A percentile compares a stretch with the other conserved stretches of the same genome.
These are phyloP conservation scores for Microcyclospora tardicrescens DNA, from an alignment of 2,329 filamentous ascomycete species.

Conservation along the genomic window DNA sequence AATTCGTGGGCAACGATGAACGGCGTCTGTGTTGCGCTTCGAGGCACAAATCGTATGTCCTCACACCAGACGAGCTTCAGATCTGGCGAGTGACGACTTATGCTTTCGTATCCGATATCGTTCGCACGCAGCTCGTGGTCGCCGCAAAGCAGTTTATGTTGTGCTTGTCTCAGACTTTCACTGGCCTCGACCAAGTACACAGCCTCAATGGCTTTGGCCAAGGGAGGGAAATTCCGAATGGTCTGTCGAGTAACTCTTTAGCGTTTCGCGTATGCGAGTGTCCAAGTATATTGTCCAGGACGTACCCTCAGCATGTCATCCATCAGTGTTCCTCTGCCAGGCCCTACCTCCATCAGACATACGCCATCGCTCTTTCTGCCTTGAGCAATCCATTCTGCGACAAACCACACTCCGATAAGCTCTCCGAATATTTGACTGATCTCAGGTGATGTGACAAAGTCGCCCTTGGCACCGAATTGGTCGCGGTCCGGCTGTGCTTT, in stretches of 20 bases:
- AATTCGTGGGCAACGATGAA: conserved; percentile 97
- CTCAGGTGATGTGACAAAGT: conserved; percentile 94
- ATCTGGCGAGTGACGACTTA: conserved; percentile 58
- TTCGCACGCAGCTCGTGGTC: conserved; percentile 55
- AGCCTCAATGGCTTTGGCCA: conserved; percentile 65
- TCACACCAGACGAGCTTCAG: conserved; percentile 79
- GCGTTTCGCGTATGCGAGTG: conserved; percentile 3
- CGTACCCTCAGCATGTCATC: conserved; percentile 82
- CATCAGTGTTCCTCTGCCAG: conserved; percentile 91
- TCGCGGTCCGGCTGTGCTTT: conserved; percentile 54
- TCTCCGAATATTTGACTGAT: conserved; percentile 97
- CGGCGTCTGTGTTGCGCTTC: conserved; percentile 54
- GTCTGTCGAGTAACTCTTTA: conserved; percentile 42
- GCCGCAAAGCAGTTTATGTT: conserved; percentile 72
- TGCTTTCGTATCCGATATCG: conserved; percentile 59
- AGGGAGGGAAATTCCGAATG: conserved; percentile 66
- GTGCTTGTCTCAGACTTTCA: conserved; percentile 58
- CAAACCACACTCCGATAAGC: conserved; percentile 84
- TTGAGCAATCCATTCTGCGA: conserved; percentile 93
- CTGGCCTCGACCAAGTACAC: conserved; percentile 96
- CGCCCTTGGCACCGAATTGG: conserved; percentile 83
- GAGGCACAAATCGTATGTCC: conserved; percentile 69
- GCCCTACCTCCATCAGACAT: conserved; percentile 86
- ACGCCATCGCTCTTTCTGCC: conserved; percentile 60
- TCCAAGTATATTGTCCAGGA: neutral